Base-by-base conservation (phyloP, 2,329 filamentous ascomycete genomes). In the Fusarium tricinctum region DNA sequence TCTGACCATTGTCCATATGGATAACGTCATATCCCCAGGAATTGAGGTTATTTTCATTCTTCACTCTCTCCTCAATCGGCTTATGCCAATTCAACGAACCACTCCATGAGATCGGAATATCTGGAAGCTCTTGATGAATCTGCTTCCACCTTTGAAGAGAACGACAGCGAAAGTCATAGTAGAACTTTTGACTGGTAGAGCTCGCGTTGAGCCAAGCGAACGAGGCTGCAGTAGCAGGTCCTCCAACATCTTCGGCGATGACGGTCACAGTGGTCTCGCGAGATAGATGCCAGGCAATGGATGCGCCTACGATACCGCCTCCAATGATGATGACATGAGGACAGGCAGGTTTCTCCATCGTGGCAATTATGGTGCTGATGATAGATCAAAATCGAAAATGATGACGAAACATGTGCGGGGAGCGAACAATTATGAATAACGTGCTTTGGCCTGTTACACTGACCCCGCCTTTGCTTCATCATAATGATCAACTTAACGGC, bases 161-260 rank as follows among this genome's bases (percentile, higher is more conserved):
- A 14, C 66, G 66, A 8, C 32, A 30, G 1, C 66, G 66, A 14
- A 70, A 63, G 0, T 67, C 46, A 22, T 67, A 53, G 14, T 70
- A 69, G n/a, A 55, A 47, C 10, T 32, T 30, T 9, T 70, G 33
- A 40, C 28, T 39, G 26, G 23, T 19, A 1, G 66, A 69, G n/a
- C 66, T 63, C 9, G 58, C 66, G 14, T 69, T 69, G 5, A 69
- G 44, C 66, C 66, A 70, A 2, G 66, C 66, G 22, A 69, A 69
- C 10, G 66, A 69, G 10, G 57, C 52, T 15, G 47, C 4, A 23
- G 42, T 47, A 20, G 66, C 66, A 8, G 57, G 42, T 3, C 66
- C 66, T 5, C 66, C 66, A 8, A 64, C 19, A 6, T 67, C 66
- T 15, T 69, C 42, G 2, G 66, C 66, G 8, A 69, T 12, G 13